These are phyloP conservation scores for Bocquillonia castaneifolia DNA, from an alignment of 441 rosid species.

Conservation along the genomic window DNA sequence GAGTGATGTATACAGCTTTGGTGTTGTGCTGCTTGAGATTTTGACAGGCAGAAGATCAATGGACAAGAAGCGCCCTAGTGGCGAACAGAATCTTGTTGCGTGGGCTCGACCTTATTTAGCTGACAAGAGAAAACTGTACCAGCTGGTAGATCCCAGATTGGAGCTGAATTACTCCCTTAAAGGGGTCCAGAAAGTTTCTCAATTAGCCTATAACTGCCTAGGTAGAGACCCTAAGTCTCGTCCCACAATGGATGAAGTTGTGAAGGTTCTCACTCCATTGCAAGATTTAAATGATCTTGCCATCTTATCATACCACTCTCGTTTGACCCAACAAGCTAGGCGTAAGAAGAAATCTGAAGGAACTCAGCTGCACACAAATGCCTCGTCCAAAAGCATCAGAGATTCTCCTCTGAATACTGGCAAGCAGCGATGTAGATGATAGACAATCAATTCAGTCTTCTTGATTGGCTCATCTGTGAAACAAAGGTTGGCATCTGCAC, in stretches of 20 bases:
- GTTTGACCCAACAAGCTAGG: constrained; percentile 54
- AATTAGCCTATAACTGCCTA: constrained; percentile 57
- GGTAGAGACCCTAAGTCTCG: constrained; percentile 58
- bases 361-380: constrained; percentile 29
- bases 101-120: constrained; percentile 52
- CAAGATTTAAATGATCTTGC: constrained; percentile 65
- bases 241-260: constrained; percentile 64
- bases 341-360: constrained; percentile 57
- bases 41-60: constrained; percentile 67
- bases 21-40: constrained; percentile 79
- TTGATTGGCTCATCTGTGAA: constrained; percentile 24
- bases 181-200: constrained; percentile 66
- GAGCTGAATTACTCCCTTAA: constrained; percentile 64
- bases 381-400: constrained; percentile 40
- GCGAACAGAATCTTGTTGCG: constrained; percentile 50
- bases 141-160: constrained; percentile 34
- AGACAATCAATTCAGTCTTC: constrained; percentile 19
- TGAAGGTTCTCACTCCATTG: constrained; percentile 55
- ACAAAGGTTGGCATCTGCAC: constrained; percentile 24
- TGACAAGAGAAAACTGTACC: constrained; percentile 46
- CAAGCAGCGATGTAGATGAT: constrained; percentile 46
- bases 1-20: constrained; percentile 91
- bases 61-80: constrained; percentile 56
- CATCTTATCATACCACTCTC: constrained; percentile 47
- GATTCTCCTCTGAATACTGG: constrained; percentile 51